Evolutionary conservation across 352 stramenopile species (phyloP).

Genomic region (Phytophthora capsici): DNA sequence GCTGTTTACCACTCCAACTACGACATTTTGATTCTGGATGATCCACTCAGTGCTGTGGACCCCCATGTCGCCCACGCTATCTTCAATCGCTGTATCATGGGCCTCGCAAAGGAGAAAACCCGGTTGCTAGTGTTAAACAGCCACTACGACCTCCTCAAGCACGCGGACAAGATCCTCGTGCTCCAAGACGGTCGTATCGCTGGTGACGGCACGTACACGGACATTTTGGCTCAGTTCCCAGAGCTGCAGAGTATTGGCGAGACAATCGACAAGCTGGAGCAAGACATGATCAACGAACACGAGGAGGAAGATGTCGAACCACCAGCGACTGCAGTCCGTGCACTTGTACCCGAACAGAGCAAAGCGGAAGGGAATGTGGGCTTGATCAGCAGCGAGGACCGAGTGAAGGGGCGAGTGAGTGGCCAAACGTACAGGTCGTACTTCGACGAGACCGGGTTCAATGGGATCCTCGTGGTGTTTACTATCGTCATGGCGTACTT

Average conservation of each 20-base stretch:
- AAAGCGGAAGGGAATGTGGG: slow-evolving; percentile 4
- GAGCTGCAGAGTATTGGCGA: slow-evolving; percentile 32
- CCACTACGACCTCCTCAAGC: slow-evolving; percentile 38
- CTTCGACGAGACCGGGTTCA: slow-evolving; percentile 43
- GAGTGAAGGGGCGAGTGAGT: slow-evolving; percentile 36
- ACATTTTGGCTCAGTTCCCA: slow-evolving; percentile 29
- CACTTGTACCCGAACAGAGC: slow-evolving; percentile 1
- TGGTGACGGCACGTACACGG: slow-evolving; percentile 29
- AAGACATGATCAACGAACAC: slow-evolving; percentile 36
- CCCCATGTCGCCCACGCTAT: slow-evolving; percentile 45
- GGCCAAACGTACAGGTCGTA: slow-evolving; percentile 39
- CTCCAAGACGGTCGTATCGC: slow-evolving; percentile 35
- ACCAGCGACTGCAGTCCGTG: not conserved
- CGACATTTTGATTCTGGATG: slow-evolving; percentile 59
- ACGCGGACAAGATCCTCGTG: slow-evolving; percentile 47
- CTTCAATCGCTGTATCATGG: slow-evolving; percentile 40
- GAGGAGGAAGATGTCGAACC: slow-evolving; percentile 1
- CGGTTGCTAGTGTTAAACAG: slow-evolving; percentile 86
- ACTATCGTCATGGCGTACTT: slow-evolving; percentile 24
- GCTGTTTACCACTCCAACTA: slow-evolving; percentile 84
- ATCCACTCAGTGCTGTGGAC: slow-evolving; percentile 48
- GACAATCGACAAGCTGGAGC: slow-evolving; percentile 23
- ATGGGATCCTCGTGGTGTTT: slow-evolving; percentile 30
- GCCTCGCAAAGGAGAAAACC: slow-evolving; percentile 37
- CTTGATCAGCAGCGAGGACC: slow-evolving; percentile 37